Evolutionary conservation across 2,329 filamentous ascomycete species (phyloP).

Genomic region (Penicillium rolfsii): DNA sequence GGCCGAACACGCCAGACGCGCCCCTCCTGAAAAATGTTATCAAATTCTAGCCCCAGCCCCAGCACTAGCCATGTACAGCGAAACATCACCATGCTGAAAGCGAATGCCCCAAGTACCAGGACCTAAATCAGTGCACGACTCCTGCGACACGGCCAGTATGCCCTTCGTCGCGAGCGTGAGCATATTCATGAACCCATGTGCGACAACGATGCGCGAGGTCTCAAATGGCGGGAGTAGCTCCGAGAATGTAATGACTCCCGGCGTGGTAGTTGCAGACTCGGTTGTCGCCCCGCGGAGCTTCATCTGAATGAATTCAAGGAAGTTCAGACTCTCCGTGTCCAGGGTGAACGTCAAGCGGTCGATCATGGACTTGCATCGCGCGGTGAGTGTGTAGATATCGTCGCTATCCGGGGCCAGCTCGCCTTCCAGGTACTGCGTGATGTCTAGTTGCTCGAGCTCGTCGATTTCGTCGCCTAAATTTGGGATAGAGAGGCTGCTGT

Average conservation of each 20-base stretch:
- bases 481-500: conserved; percentile 28
- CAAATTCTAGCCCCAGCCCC: conserved; percentile 13
- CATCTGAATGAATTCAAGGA: conserved; percentile 61
- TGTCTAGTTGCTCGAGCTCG: conserved; percentile 29
- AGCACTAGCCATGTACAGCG: conserved; percentile 25
- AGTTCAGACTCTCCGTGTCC: conserved; percentile 64
- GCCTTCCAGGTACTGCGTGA: conserved; percentile 38
- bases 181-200: conserved; percentile 76
- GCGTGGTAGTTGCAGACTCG: not conserved
- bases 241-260: conserved; percentile 63
- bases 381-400: conserved; percentile 49
- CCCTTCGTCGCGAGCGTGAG: conserved; percentile 71
- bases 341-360: conserved; percentile 48
- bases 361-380: conserved; percentile 10
- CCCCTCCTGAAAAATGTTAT: not conserved
- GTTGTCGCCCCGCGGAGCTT: conserved; percentile 41
- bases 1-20: conserved; percentile 3
- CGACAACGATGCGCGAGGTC: conserved; percentile 64
- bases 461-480: conserved; percentile 29
- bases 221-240: conserved; percentile 64
- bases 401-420: conserved; percentile 34
- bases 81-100: conserved; percentile 38
- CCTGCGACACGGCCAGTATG: conserved; percentile 65
- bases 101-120: conserved; percentile 22
- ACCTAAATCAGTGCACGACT: conserved; percentile 43